Evolutionary conservation across 202 grass and related monocot species (phyloP), one percentile per base, ranked within the genome.

Genomic region (Sporobolus alterniflorus): DNA sequence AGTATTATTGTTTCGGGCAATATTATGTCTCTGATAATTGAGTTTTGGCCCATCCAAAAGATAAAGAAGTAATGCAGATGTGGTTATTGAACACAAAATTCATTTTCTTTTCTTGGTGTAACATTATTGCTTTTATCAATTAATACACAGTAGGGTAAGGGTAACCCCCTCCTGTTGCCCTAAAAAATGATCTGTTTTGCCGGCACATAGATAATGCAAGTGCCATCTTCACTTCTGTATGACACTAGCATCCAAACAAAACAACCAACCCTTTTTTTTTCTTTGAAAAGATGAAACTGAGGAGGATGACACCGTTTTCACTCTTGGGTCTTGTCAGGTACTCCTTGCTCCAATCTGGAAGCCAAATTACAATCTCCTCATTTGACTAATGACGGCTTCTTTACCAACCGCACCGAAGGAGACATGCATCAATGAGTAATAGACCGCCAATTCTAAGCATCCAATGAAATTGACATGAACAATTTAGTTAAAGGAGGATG

Each of bases 101-200:
- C n/a, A n/a, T n/a, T n/a, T n/a, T n/a, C n/a, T n/a, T n/a, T n/a
- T n/a, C n/a, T n/a, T n/a, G n/a, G 34, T 6, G 34, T 36, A 36
- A 36, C 4, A 3, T 6, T 36, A 36, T 36, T 39, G 36, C 6
- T 39, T 39, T 8, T 39, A 8, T 8, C 36, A 39, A 6, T 39
- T 8, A 39, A 39, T 39, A 39, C 36, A 6, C 8, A 39, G 36
- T 39, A 39, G 36, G n/a, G n/a, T n/a, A n/a, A n/a, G n/a, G n/a
- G n/a, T n/a, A n/a, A n/a, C n/a, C n/a, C n/a, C n/a, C 82, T 60
- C 76, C 34, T 26, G 20, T 84, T 76, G n/a, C n/a, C 14, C 11
- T 68, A 13, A 59, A 64, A 25, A 25, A 47, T 39, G 39, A 69
- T 59, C 13, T 63, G 57, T 84, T 30, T 84, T 72, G 73, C 72